Base-by-base conservation (phyloP, 768 basidiomycete genomes). In the Lentinula detonsa region DNA sequence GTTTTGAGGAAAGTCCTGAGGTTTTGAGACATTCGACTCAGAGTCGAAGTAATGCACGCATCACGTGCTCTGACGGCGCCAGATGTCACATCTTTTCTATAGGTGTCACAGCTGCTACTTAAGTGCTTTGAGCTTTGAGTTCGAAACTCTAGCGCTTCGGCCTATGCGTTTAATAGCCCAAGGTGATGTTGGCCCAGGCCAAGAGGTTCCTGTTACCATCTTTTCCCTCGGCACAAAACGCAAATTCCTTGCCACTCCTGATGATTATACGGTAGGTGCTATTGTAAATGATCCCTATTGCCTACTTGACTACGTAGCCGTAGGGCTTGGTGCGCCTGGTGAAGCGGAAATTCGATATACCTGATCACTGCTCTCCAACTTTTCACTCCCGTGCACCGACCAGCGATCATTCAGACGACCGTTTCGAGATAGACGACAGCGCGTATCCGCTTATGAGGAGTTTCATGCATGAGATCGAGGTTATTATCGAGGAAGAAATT, bases 311-410 rank as follows among this genome's bases (percentile, higher is more conserved):
- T 34, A 11, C 23, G 13, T 11, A 23, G 3, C 18, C 21, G 15
- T 35, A 59, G 57, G 46, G 37, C 34, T 4, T 49, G 45, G 57
- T 59, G 8, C 57, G 57, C n/a, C 28, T 49, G 9, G 57, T 59
- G 18, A 46, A n/a, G 45, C 45, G 46, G 4, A 59, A 45, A 49
- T 59, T 59, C 16, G 21, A 59, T 33, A 6, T 59, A 9, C 45
- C 45, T 5, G 33, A 46, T 21, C 23, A 18, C 3, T 34, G 33
- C 49, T n/a, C n/a, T 5, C 57, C 57, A 2, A 59, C 23, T 11
- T 59, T 59, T 7, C 45, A 49, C 4, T 34, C 48, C 15, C 43
- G 23, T 4, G 13, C 42, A 2, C 33, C 40, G n/a, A 28, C 40
- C 6, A 42, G 23, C 7, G 10, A n/a, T 48, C 33, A 6, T 4